Conservation (phyloP, 768 basidiomycete genomes). For the Galerina sulciceps region DNA sequence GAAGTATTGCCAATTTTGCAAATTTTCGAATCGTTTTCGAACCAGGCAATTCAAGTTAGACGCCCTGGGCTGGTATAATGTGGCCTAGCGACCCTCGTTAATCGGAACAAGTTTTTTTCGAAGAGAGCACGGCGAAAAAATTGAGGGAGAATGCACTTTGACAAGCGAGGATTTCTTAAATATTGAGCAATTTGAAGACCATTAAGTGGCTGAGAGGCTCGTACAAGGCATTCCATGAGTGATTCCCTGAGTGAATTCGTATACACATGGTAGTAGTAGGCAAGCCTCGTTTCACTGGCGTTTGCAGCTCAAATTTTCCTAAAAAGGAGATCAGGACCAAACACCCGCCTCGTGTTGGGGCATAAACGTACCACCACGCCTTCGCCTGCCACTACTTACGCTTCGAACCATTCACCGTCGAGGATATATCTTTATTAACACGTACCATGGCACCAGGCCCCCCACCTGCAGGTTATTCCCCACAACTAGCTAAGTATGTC, state of each 20-base stretch:
- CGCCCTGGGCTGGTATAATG: too few relatives aligned
- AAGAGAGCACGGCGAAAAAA: too few relatives aligned
- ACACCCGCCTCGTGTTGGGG: conserved; percentile 3
- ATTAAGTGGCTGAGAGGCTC: too few relatives aligned
- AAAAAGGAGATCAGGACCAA: conserved; percentile 10
- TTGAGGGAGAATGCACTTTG: too few relatives aligned
- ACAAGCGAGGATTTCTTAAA: too few relatives aligned
- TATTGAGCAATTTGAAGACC: too few relatives aligned
- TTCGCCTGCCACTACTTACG: conserved; percentile 4
- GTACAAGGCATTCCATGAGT: too few relatives aligned
- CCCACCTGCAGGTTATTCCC: conserved; percentile 28
- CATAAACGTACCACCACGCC: conserved; percentile 9
- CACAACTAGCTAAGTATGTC: conserved; percentile 23
- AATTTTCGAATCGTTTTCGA: too few relatives aligned
- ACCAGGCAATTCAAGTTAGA: too few relatives aligned
- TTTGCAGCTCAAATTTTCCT: not conserved
- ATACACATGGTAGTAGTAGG: not conserved
- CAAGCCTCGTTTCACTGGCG: not conserved
- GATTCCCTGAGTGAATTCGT: too few relatives aligned
- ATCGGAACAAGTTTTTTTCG: too few relatives aligned
- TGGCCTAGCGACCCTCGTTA: too few relatives aligned
- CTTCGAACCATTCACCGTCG: conserved; percentile 3
- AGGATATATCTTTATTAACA: conserved; percentile 4
- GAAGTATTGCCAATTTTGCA: not conserved
- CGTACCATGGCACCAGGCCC: conserved; percentile 28